Percentiles rank a stretch among this genome's conserved stretches.
Conservation (phyloP, 2,329 filamentous ascomycete species). For the Sporothrix humicola region DNA sequence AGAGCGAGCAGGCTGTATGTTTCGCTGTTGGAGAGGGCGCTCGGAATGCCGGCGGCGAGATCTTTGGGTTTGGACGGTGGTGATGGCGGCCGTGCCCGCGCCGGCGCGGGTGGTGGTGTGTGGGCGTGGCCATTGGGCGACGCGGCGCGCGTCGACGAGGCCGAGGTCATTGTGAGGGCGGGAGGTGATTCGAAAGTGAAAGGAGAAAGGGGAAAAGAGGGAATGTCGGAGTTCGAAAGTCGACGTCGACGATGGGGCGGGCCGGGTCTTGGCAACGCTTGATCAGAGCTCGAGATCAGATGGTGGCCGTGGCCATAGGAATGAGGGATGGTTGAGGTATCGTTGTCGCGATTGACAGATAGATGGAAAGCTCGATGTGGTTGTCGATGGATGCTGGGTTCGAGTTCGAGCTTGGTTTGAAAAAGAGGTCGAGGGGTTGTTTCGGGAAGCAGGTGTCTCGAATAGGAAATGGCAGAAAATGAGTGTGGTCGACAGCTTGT, state of each 20-base stretch:
- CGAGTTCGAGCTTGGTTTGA: neutral
- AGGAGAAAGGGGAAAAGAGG: neutral
- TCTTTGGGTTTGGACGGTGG: conserved; percentile 15
- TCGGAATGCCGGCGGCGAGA: conserved; percentile 34
- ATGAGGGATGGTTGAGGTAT: too few relatives aligned
- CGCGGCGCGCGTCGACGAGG: conserved; percentile 11
- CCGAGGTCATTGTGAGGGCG: conserved; percentile 8
- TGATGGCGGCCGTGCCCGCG: neutral
- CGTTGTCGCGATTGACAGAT: too few relatives aligned
- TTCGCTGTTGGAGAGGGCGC: conserved; percentile 58
- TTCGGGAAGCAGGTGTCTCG: conserved; percentile 14
- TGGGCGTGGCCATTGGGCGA: conserved; percentile 27
- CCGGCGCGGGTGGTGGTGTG: neutral
- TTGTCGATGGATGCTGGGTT: neutral
- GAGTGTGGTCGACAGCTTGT: neutral
- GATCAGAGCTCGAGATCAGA: neutral
- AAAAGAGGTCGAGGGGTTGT: neutral
- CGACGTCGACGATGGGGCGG: neutral
- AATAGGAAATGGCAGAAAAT: conserved; percentile 10
- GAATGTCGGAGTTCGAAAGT: neutral
- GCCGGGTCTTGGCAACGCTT: conserved; percentile 2
- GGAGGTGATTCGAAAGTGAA: neutral
- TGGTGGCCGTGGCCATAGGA: conserved; percentile 15
- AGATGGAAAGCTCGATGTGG: neutral
- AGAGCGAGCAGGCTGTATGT: conserved; percentile 65